Evolutionary conservation across 2,329 filamentous ascomycete species (phyloP).

Genomic region (Neoascochyta sp.): DNA sequence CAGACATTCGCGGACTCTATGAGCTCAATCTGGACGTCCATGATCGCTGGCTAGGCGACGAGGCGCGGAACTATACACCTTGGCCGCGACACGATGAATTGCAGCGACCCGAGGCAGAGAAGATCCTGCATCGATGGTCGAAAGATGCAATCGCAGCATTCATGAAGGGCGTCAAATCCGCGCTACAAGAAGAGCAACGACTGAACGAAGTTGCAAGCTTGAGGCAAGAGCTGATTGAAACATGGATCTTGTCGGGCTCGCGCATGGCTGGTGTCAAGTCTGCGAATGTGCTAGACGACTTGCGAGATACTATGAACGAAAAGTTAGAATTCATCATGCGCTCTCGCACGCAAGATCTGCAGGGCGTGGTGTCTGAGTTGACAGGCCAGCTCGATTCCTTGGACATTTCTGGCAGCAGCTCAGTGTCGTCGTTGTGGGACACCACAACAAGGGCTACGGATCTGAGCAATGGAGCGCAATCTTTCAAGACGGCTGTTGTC

Average conservation of each 20-base stretch:
- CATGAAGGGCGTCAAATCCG: constrained; percentile 58
- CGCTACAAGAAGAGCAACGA: constrained; percentile 58
- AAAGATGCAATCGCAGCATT: constrained; percentile 39
- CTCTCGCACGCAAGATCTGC: constrained; percentile 60
- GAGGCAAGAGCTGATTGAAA: constrained; percentile 65
- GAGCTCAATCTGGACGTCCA: constrained; percentile 74
- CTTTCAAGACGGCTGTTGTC: constrained; percentile 67
- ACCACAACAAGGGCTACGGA: constrained; percentile 61
- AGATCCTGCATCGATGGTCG: constrained; percentile 40
- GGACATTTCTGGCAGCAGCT: constrained; percentile 40
- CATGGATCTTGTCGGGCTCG: constrained; percentile 69
- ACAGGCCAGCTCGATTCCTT: constrained; percentile 54
- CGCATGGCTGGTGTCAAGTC: constrained; percentile 65
- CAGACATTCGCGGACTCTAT: constrained; percentile 61
- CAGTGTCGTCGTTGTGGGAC: constrained; percentile 64
- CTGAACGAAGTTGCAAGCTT: constrained; percentile 67
- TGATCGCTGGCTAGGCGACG: constrained; percentile 74
- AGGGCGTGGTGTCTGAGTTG: constrained; percentile 62
- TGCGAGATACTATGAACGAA: constrained; percentile 66
- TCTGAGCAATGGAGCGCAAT: constrained; percentile 60
- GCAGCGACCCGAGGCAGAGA: constrained; percentile 40
- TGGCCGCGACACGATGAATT: constrained; percentile 79
- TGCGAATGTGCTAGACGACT: constrained; percentile 62
- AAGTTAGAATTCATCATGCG: constrained; percentile 63
- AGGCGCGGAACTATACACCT: constrained; percentile 79